Base-by-base conservation (phyloP, 768 basidiomycete species). In the Megacollybia marginata region DNA sequence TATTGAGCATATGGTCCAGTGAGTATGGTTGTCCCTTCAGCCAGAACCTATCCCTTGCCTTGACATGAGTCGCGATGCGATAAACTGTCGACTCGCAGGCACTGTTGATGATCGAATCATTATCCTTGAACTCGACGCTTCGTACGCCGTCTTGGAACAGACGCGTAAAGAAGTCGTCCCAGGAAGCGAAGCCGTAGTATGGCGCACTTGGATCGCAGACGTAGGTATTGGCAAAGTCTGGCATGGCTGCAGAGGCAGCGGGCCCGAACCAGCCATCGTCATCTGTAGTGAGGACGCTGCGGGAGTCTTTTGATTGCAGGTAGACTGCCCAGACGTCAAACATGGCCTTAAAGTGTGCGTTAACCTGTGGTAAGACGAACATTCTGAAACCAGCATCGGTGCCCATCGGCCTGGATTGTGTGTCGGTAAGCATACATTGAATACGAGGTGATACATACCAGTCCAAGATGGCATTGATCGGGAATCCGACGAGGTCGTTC, bases 11-110 rank as follows among this genome's bases (percentile, higher is more conserved):
- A 56, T 82, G 71, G 9, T 58, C 33, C 40, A 83, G 74, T 2
- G 81, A 83, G 61, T 84, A 85, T 0, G 75, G 72, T 56, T 82
- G 67, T 0, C 71, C 77, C 58, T 85, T 84, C 60, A 82, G 55
- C 80, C 79, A 84, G 62, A 84, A 82, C 33, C 59, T 55, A 48
- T 80, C 78, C 5, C 58, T 59, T 2, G 57, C 59, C 47, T 74
- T 57, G 33, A 78, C 71, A 48, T 74, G 52, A 33, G 42, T 28
- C 2, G 60, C 62, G 40, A 78, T 66, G 35, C 68, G 64, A 59
- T 76, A 72, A 4, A 77, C 59, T 16, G 62, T 69, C 15, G 76
- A 78, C 58, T 85, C 82, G 66, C 81, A 83, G 10, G 75, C 64
- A 52, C 66, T 72, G 51, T 64, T 70, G 56, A 84, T 65, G 53